phyloP scores from a whole-genome alignment of 345 rosid species.

The Pistacia vera region DNA sequence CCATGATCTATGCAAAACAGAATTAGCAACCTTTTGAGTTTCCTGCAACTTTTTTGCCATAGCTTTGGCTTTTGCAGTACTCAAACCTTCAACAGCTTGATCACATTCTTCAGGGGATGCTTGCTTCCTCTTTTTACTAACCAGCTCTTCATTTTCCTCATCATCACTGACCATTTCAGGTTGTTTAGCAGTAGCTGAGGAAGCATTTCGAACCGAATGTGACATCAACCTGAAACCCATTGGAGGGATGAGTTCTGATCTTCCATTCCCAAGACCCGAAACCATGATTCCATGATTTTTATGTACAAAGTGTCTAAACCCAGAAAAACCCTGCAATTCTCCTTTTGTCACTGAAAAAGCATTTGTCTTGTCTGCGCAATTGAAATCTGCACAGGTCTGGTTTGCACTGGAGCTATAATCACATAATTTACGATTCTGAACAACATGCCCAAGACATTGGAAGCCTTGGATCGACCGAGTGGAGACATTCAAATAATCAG shows the following conservation, averaged over 20 bases:
- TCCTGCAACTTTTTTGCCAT: slow-evolving; percentile 63
- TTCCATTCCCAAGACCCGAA: slow-evolving; percentile 30
- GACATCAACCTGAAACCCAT: slow-evolving; percentile 38
- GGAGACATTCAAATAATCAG: slow-evolving; percentile 45
- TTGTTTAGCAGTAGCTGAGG: slow-evolving; percentile 60
- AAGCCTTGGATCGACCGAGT: slow-evolving; percentile 41
- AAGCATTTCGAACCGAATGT: slow-evolving; percentile 43
- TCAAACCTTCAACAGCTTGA: slow-evolving; percentile 72
- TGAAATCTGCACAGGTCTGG: slow-evolving; percentile 19
- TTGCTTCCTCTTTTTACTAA: slow-evolving; percentile 53
- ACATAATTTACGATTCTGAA: slow-evolving; percentile 30
- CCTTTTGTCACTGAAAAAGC: slow-evolving; percentile 23
- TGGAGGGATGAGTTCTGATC: slow-evolving; percentile 29
- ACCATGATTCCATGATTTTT: slow-evolving; percentile 31
- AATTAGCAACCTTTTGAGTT: slow-evolving; percentile 42
- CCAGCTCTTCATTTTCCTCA: slow-evolving; percentile 47
- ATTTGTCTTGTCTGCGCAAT: slow-evolving; percentile 18
- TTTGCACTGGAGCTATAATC: slow-evolving; percentile 24
- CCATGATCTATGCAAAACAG: slow-evolving; percentile 51
- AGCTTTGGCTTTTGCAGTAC: slow-evolving; percentile 64
- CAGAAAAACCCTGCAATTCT: slow-evolving; percentile 24
- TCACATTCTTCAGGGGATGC: slow-evolving; percentile 83
- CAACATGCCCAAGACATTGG: slow-evolving; percentile 37
- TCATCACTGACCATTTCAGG: slow-evolving; percentile 58
- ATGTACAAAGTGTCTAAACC: slow-evolving; percentile 25